phyloP scores from a whole-genome alignment of 805 yeast species.

The Barnettozyma siamensis region DNA sequence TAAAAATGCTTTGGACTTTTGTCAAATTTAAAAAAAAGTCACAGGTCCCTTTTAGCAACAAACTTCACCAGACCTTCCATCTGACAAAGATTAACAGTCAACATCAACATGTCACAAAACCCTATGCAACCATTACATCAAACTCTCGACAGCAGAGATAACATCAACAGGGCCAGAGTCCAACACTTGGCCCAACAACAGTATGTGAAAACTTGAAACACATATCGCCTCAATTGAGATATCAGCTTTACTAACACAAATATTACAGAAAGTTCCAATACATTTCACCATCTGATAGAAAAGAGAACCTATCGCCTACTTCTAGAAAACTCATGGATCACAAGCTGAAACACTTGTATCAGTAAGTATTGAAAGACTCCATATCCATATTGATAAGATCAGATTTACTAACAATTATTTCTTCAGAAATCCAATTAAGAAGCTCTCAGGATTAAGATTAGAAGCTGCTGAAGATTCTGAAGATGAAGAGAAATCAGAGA shows the following conservation, averaged over 20 bases:
- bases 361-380: no score
- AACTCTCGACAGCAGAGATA: constrained; percentile 24
- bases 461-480: constrained; percentile 14
- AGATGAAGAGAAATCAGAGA: constrained; percentile 3
- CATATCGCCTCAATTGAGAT: no score
- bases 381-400: background rate
- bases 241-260: no score
- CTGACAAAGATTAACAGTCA: background rate
- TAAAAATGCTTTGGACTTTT: no score
- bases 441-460: constrained; percentile 22
- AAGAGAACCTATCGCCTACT: constrained; percentile 26
- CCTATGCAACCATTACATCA: constrained; percentile 26
- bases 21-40: no score
- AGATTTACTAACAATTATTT: constrained; percentile 5
- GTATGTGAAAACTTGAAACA: no score
- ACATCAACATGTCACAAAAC: constrained; percentile 12
- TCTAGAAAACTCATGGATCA: constrained; percentile 25
- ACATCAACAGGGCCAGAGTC: constrained; percentile 24
- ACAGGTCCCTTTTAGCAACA: background rate
- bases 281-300: constrained; percentile 26
- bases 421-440: constrained; percentile 23
- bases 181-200: constrained; percentile 25
- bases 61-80: background rate
- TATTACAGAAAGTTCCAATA: constrained; percentile 22
- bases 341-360: constrained; percentile 22